Evolutionary conservation across 495 filamentous ascomycete species (phyloP), one percentile per base, ranked within the genome.

Genomic region (Cryomyces antarcticus): DNA sequence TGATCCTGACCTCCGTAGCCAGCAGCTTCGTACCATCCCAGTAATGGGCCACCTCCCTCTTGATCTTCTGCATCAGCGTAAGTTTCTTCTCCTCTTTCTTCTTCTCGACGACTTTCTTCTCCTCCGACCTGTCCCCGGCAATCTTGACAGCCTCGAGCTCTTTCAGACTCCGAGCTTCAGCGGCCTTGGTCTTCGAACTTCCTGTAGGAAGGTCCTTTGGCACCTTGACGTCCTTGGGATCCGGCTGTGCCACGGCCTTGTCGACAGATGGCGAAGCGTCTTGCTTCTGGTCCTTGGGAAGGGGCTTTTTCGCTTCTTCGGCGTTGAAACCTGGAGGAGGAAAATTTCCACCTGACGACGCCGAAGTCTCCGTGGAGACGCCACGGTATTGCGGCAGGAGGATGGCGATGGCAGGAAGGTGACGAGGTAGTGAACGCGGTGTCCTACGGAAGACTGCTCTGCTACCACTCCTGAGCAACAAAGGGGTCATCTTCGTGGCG

Each of bases 21-120:
- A 99, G 68, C 48, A 99, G 66, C 61, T 99, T 99, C n/a, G 87
- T 99, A 33, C 89, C 89, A 69, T 99, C 89, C 89, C 89, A 96
- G 64, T 96, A 99, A 59, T 99, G 89, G 47, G 77, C 71, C 11
- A 68, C 66, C 57, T 96, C 89, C 55, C 82, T 82, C 69, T 93
- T 96, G 52, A 96, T 71, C 66, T 85, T 93, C 56, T 95, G 84
- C 58, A 72, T 75, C 4, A 96, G 34, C 0, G 92, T 93, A 63
- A 93, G 64, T 51, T 89, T 92, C 63, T 80, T 80, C 57, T 78
- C 67, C 45, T 80, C 80, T 57, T 85, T 80, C 58, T 88, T 83
- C 59, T 77, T 74, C 43, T 73, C 73, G 13, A 58, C 60, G 7
- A 51, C 36, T 37, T 60, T 54, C 51, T 71, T 72, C 53, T 73